phyloP scores from a whole-genome alignment of 2,329 filamentous ascomycete genomes.

The Alternaria brassicae region DNA sequence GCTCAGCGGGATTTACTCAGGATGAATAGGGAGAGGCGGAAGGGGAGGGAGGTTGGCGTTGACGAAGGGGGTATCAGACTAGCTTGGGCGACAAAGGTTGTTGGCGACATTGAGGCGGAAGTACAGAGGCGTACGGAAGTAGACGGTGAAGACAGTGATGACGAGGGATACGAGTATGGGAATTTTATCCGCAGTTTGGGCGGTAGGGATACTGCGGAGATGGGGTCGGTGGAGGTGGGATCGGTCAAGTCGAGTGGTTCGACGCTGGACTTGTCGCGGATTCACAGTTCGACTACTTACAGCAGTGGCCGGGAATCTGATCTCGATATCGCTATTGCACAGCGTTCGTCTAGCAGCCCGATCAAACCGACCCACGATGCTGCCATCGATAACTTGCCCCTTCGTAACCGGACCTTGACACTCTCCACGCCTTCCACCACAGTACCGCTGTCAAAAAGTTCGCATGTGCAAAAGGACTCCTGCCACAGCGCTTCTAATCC shows the following conservation, averaged over 20 bases:
- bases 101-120: constrained; percentile 3
- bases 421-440: too few relatives aligned
- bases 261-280: neutral
- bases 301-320: neutral
- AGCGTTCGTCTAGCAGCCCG: constrained; percentile 1
- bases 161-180: constrained; percentile 11
- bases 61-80: constrained; percentile 1
- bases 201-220: neutral
- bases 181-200: constrained; percentile 7
- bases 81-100: constrained; percentile 26
- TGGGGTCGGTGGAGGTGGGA: neutral
- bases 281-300: neutral
- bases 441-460: too few relatives aligned
- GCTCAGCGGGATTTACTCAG: constrained; percentile 21
- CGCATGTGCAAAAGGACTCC: too few relatives aligned
- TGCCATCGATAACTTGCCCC: neutral
- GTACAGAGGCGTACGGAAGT: neutral
- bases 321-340: accelerated
- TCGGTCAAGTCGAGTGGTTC: neutral
- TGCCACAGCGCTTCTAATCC: neutral
- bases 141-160: constrained; percentile 8
- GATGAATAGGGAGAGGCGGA: constrained; percentile 13
- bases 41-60: constrained; percentile 7
- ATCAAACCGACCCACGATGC: neutral
- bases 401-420: neutral